A percentile compares a stretch with the other conserved stretches of the same genome.
Conservation (phyloP, 2,329 filamentous ascomycete species). For the Clonostachys chloroleuca region DNA sequence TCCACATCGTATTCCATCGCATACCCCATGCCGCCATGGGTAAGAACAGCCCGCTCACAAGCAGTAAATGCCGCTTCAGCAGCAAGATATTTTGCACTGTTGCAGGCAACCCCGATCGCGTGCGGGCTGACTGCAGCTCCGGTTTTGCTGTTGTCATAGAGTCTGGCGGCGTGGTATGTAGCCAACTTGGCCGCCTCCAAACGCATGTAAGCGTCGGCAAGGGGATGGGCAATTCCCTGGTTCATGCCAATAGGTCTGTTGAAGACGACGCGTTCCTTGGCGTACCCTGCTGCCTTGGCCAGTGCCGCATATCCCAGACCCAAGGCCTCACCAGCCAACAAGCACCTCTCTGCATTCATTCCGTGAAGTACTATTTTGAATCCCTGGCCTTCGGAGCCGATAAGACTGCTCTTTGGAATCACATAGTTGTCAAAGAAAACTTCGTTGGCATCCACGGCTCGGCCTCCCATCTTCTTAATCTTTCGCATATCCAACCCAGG, state of each 20-base stretch:
- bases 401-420: conserved; percentile 58
- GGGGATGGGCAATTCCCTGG: conserved; percentile 60
- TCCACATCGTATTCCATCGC: conserved; percentile 63
- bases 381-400: conserved; percentile 70
- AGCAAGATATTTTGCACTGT: conserved; percentile 68
- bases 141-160: conserved; percentile 51
- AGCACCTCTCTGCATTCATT: conserved; percentile 75
- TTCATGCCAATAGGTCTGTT: conserved; percentile 62
- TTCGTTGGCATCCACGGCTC: conserved; percentile 80
- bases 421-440: conserved; percentile 81
- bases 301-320: conserved; percentile 73
- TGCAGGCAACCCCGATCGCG: conserved; percentile 59
- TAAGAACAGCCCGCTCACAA: conserved; percentile 56
- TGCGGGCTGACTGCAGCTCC: conserved; percentile 48
- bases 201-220: conserved; percentile 61
- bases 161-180: conserved; percentile 59
- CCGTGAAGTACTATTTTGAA: conserved; percentile 77
- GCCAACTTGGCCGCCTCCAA: conserved; percentile 62
- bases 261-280: conserved; percentile 62
- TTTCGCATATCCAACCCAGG: conserved; percentile 61
- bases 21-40: conserved; percentile 62
- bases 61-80: conserved; percentile 60
- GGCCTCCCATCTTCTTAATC: conserved; percentile 83
- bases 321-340: conserved; percentile 74
- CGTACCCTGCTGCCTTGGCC: conserved; percentile 59